Evolutionary conservation across 2,329 filamentous ascomycete species (phyloP), one percentile per base, ranked within the genome.

Genomic region (Phaeosphaeriaceae sp.): DNA sequence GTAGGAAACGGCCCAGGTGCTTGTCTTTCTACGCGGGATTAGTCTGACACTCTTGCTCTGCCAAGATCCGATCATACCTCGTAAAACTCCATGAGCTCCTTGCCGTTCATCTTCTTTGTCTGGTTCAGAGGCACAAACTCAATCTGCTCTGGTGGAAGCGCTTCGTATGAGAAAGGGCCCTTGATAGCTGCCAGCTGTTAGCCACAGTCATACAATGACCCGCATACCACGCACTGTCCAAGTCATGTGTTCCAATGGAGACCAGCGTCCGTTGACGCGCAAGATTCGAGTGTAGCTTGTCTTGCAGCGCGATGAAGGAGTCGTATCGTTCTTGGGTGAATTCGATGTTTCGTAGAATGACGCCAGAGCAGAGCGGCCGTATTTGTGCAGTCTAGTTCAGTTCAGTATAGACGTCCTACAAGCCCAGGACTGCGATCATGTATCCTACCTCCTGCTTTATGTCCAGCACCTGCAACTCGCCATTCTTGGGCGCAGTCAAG

Each of bases 111-210:
- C 77, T 91, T 85, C 82, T 93, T 90, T 24, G 87, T 90, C 82
- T 98, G 93, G 82, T 98, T 99, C 64, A 99, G 82, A 21, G 95
- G 95, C 19, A 84, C 82, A 79, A 99, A 99, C 71, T 89, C 89
- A 80, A 99, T 96, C 68, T 97, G 88, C 78, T 93, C 89, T n/a
- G 95, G 95, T 48, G 91, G 84, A 31, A 94, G 85, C 19, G 95
- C 95, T 80, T 98, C 94, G 75, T 99, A 99, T 56, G 92, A 93
- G 86, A 99, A 99, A 48, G 95, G 95, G 0, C 93, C 95, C 79
- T 96, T 84, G 69, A 99, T 84, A 19, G 92, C 72, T 76, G 57
- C 46, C 20, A 48, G 19, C 22, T n/a, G 36, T 75, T 57, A 75
- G 67, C 51, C 9, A 44, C 51, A 20, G n/a, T 24, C 44, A 51